These are phyloP conservation scores for Ceriops zippeliana DNA, from an alignment of 345 rosid species.

Conservation along the genomic window DNA sequence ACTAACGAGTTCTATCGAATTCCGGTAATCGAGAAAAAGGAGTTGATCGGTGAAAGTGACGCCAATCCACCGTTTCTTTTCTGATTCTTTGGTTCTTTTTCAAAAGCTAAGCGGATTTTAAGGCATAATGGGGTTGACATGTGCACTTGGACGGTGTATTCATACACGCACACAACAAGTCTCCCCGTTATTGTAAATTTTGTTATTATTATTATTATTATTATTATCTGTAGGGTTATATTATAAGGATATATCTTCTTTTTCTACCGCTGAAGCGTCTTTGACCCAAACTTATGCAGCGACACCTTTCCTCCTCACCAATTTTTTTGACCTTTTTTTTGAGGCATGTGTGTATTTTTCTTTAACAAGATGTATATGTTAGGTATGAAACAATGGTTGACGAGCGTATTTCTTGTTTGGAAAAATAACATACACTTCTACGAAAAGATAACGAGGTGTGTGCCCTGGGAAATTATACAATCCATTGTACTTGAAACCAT, in stretches of 20 bases:
- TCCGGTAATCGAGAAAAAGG: neutral
- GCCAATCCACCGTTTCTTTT: neutral
- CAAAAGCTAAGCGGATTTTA: conserved; percentile 26
- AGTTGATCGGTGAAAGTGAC: conserved; percentile 1
- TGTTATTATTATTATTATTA: too few relatives aligned
- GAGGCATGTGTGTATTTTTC: conserved; percentile 15
- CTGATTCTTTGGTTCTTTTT: conserved; percentile 6
- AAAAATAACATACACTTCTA: conserved; percentile 5
- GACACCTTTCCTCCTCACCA: conserved; percentile 6
- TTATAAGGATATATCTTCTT: neutral
- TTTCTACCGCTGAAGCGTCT: conserved; percentile 37
- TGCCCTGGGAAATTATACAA: neutral
- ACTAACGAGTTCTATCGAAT: neutral
- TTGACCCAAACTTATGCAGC: conserved; percentile 43
- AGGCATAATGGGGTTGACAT: conserved; percentile 20
- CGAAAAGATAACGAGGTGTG: conserved; percentile 2
- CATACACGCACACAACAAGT: neutral
- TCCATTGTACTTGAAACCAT: conserved; percentile 27
- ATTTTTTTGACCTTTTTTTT: conserved; percentile 30
- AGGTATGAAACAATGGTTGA: conserved; percentile 36
- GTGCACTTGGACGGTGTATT: conserved; percentile 8
- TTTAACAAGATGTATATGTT: conserved; percentile 16
- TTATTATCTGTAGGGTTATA: neutral
- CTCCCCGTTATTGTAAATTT: neutral
- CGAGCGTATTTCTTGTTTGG: conserved; percentile 15